A percentile compares a stretch with the other conserved stretches of the same genome.
phyloP scores from a whole-genome alignment of 164 flowering plant genomes.

The Santalum album region DNA sequence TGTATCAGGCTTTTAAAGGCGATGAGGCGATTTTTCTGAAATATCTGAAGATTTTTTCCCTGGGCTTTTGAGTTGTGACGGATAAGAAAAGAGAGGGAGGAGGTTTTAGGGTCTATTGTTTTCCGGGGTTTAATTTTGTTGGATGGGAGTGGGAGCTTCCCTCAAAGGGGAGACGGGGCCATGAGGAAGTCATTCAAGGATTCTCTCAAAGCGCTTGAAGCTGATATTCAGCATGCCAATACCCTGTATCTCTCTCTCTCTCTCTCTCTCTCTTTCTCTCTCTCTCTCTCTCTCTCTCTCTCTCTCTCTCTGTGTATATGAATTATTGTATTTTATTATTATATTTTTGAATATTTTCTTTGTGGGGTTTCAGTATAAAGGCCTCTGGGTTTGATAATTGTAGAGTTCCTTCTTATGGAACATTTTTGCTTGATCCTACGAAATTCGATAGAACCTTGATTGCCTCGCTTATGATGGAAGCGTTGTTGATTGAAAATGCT shows the following conservation, averaged over 20 bases:
- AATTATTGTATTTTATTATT: too few relatives aligned
- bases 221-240: slow-evolving; percentile 72
- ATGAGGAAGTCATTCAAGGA: slow-evolving; percentile 63
- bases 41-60: neutral
- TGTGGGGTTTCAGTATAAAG: too few relatives aligned
- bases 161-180: neutral
- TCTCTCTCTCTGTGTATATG: neutral
- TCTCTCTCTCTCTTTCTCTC: neutral
- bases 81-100: neutral
- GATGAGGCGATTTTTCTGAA: neutral
- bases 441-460: too few relatives aligned
- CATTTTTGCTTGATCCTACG: too few relatives aligned
- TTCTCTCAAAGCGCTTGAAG: slow-evolving; percentile 67
- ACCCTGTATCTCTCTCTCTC: slow-evolving; percentile 38
- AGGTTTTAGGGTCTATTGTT: neutral
- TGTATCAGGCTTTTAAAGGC: too few relatives aligned
- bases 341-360: too few relatives aligned
- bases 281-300: neutral
- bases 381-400: too few relatives aligned
- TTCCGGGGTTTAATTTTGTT: neutral
- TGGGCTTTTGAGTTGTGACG: neutral
- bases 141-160: slow-evolving; percentile 17
- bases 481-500: too few relatives aligned
- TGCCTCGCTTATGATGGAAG: too few relatives aligned
- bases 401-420: too few relatives aligned